These are phyloP conservation scores for Fusarium citri DNA, from an alignment of 2,329 filamentous ascomycete genomes.

Conservation along the genomic window DNA sequence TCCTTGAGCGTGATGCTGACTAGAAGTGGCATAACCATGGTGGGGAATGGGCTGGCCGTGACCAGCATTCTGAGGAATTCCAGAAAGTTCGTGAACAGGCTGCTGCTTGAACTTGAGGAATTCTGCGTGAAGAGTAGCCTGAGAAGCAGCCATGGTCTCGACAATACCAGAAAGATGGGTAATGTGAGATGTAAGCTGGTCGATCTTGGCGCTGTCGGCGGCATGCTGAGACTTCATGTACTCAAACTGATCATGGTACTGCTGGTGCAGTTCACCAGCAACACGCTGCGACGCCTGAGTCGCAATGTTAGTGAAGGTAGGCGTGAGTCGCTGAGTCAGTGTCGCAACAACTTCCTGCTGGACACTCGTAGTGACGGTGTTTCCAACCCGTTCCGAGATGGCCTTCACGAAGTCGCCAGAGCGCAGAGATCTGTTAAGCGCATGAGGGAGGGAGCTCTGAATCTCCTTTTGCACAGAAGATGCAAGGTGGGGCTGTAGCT, in stretches of 20 bases:
- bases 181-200: slow-evolving; percentile 76
- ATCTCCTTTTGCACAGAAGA: slow-evolving; percentile 78
- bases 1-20: slow-evolving; percentile 37
- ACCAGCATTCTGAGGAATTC: slow-evolving; percentile 41
- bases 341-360: slow-evolving; percentile 75
- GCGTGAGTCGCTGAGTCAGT: slow-evolving; percentile 72
- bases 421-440: slow-evolving; percentile 66
- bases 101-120: slow-evolving; percentile 69
- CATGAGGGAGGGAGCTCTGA: slow-evolving; percentile 75
- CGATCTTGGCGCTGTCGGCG: slow-evolving; percentile 72
- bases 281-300: slow-evolving; percentile 75
- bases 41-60: slow-evolving; percentile 42
- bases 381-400: slow-evolving; percentile 76
- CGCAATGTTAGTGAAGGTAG: slow-evolving; percentile 73
- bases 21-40: slow-evolving; percentile 47
- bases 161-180: slow-evolving; percentile 75
- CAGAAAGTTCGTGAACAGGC: slow-evolving; percentile 58
- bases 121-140: slow-evolving; percentile 75
- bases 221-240: slow-evolving; percentile 63
- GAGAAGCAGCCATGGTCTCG: slow-evolving; percentile 74
- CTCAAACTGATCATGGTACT: slow-evolving; percentile 63
- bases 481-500: slow-evolving; percentile 74
- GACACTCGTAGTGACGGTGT: slow-evolving; percentile 73
- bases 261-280: slow-evolving; percentile 74
- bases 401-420: slow-evolving; percentile 78